Evolutionary conservation across 805 yeast genomes (phyloP), one percentile per base, ranked within the genome.

Genomic region (Cyberlindnera petersonii): DNA sequence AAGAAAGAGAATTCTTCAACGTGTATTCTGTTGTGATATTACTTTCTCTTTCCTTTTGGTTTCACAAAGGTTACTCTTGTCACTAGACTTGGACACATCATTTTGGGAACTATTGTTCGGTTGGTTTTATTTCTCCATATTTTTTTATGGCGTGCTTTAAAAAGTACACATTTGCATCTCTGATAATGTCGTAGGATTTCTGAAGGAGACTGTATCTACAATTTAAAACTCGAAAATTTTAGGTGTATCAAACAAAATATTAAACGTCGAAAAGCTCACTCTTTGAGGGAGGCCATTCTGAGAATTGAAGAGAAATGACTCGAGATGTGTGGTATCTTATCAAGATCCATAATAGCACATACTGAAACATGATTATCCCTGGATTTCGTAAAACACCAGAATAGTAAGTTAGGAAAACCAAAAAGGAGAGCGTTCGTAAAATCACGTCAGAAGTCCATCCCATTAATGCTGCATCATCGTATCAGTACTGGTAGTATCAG

Each of bases 201-300:
- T 22, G 24, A 22, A 9, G 8, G 11, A 9, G 11, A 11, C 24
- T 9, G 11, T 22, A 11, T 22, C 24, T n/a, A n/a, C n/a, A n/a
- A n/a, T n/a, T n/a, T n/a, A n/a, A n/a, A n/a, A n/a, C n/a, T n/a
- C n/a, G n/a, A n/a, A 10, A n/a, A n/a, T 6, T 26, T 6, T 26
- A 26, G 28, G 24, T 30, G 33, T 30, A 30, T 20, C 33, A 30
- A 30, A 30, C 24, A 30, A 19, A 30, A 16, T 30, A n/a, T 19
- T 19, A 20, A 30, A 30, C 33, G n/a, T 17, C 7, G 24, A 19
- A n/a, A 20, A 18, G 14, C 31, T 9, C n/a, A n/a, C n/a, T n/a
- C n/a, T n/a, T n/a, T n/a, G n/a, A n/a, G 16, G 16, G 9, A 5
- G 13, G 4, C 6, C 10, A 4, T 13, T 18, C 21, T 18, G 31